Base-by-base conservation (phyloP, 164 flowering plant species). In the Vitis riparia region DNA sequence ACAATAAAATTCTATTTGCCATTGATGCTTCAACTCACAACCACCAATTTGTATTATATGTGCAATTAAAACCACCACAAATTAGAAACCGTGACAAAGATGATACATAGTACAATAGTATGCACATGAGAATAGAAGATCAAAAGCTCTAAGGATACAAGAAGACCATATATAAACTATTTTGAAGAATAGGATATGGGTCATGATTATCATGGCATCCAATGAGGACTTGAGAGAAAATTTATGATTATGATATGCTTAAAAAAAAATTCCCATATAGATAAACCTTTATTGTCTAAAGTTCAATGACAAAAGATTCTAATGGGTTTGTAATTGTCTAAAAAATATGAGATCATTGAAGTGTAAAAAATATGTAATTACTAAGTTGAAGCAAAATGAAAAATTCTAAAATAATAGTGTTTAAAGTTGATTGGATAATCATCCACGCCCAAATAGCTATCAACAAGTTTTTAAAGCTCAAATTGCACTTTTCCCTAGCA, bases 221-320 rank as follows among this genome's bases (percentile, higher is more conserved):
- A 23, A 23, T 23, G 27, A 23, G 27, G 27, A 23, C 27, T 23
- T 23, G 27, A 2, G 27, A 23, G 27, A 23, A 23, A 1, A 23
- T 23, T 23, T 23, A 23, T 23, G 27, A 2, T 23, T 23, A 23
- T 23, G 27, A 23, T 23, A 44, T 16, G 9, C 57, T 23, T 23
- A 19, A 53, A 47, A 60, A 9, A 48, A 66, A n/a, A 47, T 5
- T 62, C 27, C 52, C 3, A 55, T 14, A 65, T 19, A 51, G 44
- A 76, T 88, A 67, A 71, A 90, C 95, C 95, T 90, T 91, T 69
- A 90, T 91, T 29, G 86, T 88, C 59, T 85, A 83, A 58, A 90
- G 90, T 79, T 90, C 91, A 75, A 78, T 84, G 32, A 90, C 88
- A 72, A 87, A 86, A 70, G 91, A 90, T 68, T 90, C 95, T 44